Evolutionary conservation across 2,329 filamentous ascomycete genomes (phyloP), one percentile per base, ranked within the genome.

Genomic region (Trichoderma pleuroti): DNA sequence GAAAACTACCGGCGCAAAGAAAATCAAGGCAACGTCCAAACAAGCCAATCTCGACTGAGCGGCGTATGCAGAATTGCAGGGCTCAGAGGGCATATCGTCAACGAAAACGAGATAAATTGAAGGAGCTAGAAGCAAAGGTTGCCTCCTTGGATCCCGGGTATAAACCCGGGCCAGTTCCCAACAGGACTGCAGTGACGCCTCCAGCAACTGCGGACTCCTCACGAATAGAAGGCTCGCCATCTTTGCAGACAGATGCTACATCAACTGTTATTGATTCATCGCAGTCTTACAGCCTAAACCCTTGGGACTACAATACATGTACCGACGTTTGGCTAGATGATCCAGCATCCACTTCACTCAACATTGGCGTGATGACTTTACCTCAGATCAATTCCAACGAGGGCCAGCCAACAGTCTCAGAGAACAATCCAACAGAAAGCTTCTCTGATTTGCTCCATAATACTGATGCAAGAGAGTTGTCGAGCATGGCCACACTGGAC

Each of bases 41-140:
- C n/a, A 64, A 64, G n/a, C 61, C 61, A n/a, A 52, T 64, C 2
- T 34, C 61, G 16, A 42, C 61, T 26, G 39, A 52, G 28, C 42
- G 61, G n/a, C 61, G 61, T 12, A 10, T 64, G 39, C 61, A 64
- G 18, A 64, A 64, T 52, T 64, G 61, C 61, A 64, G 14, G 12
- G 42, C 61, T 7, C 61, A 64, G 61, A 64, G 61, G 30, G 61
- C 61, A 11, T 64, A 64, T 18, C 61, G 61, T 1, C 61, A 64
- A n/a, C 61, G 61, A 11, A 64, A 64, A 28, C 28, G 42, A 2
- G 61, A 64, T 34, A 34, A 46, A 10, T 26, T 64, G 28, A 64
- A 32, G 7, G 61, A 52, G 42, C 36, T 64, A 3, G 61, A 64
- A n/a, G 42, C 61, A 4, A 64, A 34, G 3, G 61, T 64, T 52